Evolutionary conservation across 495 filamentous ascomycete genomes (phyloP).

Genomic region (Penicillium atrosanguineum): DNA sequence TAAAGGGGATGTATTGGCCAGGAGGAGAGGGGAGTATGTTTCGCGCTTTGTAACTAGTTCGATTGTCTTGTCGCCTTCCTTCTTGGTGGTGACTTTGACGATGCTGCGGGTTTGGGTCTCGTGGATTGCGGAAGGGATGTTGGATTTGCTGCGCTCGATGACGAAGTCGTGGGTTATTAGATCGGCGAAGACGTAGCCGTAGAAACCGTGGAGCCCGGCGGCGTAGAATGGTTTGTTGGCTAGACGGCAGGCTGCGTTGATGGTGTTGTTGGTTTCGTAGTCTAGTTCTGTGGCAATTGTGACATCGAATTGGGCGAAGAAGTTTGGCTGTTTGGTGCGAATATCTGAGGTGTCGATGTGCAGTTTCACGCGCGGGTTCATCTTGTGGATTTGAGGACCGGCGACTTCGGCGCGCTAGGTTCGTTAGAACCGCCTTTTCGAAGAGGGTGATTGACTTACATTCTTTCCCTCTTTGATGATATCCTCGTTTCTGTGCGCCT

Average conservation of each 20-base stretch:
- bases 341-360: conserved; percentile 65
- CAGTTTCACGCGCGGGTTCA: conserved; percentile 88
- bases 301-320: conserved; percentile 76
- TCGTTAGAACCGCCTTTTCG: conserved; percentile 4
- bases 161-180: conserved; percentile 84
- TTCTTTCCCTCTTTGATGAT: conserved; percentile 63
- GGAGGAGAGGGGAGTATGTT: conserved; percentile 74
- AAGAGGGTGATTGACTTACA: conserved; percentile 35
- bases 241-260: conserved; percentile 81
- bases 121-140: conserved; percentile 60
- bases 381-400: conserved; percentile 68
- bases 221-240: conserved; percentile 82
- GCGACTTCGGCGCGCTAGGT: conserved; percentile 76
- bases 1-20: conserved; percentile 73
- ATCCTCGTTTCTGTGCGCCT: conserved; percentile 42
- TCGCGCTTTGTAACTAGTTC: conserved; percentile 94
- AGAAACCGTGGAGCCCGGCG: conserved; percentile 81
- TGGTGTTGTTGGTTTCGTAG: conserved; percentile 63
- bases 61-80: conserved; percentile 67
- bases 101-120: conserved; percentile 80
- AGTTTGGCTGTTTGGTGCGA: conserved; percentile 60
- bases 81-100: conserved; percentile 66
- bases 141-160: conserved; percentile 79
- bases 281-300: conserved; percentile 90
- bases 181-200: conserved; percentile 93